Evolutionary conservation across 2,329 filamentous ascomycete species (phyloP), one percentile per base, ranked within the genome.

Genomic region (Gyromitra esculenta): DNA sequence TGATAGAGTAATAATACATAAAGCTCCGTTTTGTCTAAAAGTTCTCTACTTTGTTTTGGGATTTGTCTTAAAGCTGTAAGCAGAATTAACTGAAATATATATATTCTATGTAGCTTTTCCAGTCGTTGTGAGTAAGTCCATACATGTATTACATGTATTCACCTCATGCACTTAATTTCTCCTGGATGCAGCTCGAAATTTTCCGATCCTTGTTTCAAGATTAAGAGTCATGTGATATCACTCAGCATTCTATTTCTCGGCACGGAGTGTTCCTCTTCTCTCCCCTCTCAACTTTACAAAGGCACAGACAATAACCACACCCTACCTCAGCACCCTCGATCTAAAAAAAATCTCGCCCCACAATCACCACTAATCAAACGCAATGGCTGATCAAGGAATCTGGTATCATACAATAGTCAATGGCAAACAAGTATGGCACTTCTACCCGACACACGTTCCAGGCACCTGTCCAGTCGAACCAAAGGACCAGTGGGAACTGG

Each of bases 371-470:
- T 37, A 35, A 68, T 13, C 50, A 62, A 70, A 48, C 45, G 13
- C 31, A 37, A 65, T 71, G 66, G 21, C 59, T 43, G 41, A 41
- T 31, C 37, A 64, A 37, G 72, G 72, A 9, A 41, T 71, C 59
- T 75, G 72, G 72, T 50, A 63, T 41, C 72, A 75, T 31, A 59
- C 48, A 39, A 56, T 71, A n/a, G 39, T 75, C 50, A 57, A 71
- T 13, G 66, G 66, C 39, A 70, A 64, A 37, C 50, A 35, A 56
- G 66, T 75, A 11, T 75, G 72, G 72, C 72, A 71, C 65, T 75
- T 75, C 50, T 71, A 59, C 31, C 62, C 70, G 9, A 57, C 37
- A 13, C 8, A 21, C 15, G 7, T 63, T 1, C 69, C 60, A 13
- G 45, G 25, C 31, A 35, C 39, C 15, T 56, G 48, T 21, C 37